A percentile compares a stretch with the other conserved stretches of the same genome.
These are phyloP conservation scores for Musa troglodytarum DNA, from an alignment of 176 grass and related monocot genomes.

Conservation along the genomic window DNA sequence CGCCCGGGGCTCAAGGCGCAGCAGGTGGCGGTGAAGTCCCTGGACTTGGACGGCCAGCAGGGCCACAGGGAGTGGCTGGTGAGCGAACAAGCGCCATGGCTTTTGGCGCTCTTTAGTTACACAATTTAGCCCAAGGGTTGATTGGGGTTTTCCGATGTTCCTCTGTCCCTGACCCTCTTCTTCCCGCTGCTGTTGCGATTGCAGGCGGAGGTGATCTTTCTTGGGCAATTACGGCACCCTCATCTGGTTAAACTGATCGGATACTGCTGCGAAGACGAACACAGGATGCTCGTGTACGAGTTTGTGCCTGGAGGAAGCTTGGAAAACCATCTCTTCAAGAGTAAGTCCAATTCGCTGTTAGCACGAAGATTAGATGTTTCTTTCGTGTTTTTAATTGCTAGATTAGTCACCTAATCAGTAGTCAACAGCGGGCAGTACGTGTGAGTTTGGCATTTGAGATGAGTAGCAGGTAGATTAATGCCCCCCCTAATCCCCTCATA, in stretches of 20 bases:
- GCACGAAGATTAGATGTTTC: too few species aligned
- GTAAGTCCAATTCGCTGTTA: slow-evolving; percentile 27
- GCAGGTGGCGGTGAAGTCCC: slow-evolving; percentile 86
- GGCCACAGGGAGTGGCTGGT: slow-evolving; percentile 92
- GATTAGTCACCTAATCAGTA: too few species aligned
- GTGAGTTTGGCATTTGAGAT: too few species aligned
- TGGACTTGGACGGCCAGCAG: slow-evolving; percentile 69
- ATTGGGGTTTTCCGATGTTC: too few species aligned
- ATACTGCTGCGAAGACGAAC: slow-evolving; percentile 74
- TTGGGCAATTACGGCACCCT: slow-evolving; percentile 72
- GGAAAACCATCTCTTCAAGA: slow-evolving; percentile 87
- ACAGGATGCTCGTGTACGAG: slow-evolving; percentile 91
- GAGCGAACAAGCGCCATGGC: neutral
- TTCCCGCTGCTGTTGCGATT: neutral
- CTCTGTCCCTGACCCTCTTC: too few species aligned
- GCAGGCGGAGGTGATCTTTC: slow-evolving; percentile 80
- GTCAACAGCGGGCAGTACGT: too few species aligned
- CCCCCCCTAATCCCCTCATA: too few species aligned
- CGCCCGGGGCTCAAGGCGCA: slow-evolving; percentile 50
- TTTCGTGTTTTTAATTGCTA: too few species aligned
- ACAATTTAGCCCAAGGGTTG: too few species aligned
- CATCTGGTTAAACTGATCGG: slow-evolving; percentile 75
- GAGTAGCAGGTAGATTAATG: too few species aligned
- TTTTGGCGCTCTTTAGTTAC: too few species aligned
- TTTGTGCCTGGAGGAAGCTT: slow-evolving; percentile 69